Percentiles rank a stretch among this genome's conserved stretches.
Conservation (phyloP, 306 rosid genomes). For the Corylus heterophylla region DNA sequence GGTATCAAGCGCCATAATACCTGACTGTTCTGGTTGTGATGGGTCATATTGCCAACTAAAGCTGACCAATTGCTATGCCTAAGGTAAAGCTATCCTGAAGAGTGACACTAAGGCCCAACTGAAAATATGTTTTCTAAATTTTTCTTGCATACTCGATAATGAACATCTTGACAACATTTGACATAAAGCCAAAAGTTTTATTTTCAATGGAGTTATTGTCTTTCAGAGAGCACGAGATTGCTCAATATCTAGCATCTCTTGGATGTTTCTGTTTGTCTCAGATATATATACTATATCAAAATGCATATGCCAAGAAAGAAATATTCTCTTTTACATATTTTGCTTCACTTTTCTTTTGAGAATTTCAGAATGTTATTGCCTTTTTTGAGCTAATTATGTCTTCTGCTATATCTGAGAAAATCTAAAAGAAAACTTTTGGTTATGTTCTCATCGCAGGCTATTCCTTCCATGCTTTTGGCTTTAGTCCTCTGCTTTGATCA, state of each 20-base stretch:
- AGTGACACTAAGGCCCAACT: not conserved
- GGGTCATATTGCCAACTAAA: not conserved
- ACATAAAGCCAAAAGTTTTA: not conserved
- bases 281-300: not conserved
- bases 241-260: not conserved
- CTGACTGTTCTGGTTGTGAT: not conserved
- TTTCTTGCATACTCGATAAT: not conserved
- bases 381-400: not conserved
- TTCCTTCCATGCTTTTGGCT: slow-evolving; percentile 95
- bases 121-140: not conserved
- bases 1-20: not conserved
- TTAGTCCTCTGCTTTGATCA: slow-evolving; percentile 90
- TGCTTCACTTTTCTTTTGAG: slow-evolving; percentile 1
- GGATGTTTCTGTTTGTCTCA: not conserved
- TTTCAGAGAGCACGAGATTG: not conserved
- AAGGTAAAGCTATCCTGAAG: not conserved
- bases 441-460: slow-evolving; percentile 58
- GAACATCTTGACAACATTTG: not conserved
- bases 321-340: not conserved
- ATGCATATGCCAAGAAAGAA: not conserved
- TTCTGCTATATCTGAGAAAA: not conserved
- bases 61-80: not conserved
- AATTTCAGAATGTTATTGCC: not conserved
- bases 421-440: not conserved
- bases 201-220: not conserved